phyloP scores from a whole-genome alignment of 2,329 filamentous ascomycete genomes.

The Leptoxyphium fumago region DNA sequence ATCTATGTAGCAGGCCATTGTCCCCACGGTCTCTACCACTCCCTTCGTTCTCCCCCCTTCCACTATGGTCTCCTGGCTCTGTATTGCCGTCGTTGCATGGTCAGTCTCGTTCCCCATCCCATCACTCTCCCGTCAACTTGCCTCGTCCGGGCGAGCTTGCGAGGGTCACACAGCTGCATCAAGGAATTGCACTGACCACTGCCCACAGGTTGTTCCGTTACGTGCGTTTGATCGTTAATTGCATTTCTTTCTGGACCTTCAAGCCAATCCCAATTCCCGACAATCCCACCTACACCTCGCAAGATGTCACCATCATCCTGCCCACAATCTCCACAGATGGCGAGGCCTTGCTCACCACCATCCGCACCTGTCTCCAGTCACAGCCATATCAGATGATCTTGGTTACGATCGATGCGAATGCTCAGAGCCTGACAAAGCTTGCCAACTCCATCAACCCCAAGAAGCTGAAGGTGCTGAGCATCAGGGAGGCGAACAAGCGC shows the following conservation, averaged over 20 bases:
- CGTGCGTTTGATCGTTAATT: constrained; percentile 69
- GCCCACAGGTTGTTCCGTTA: constrained; percentile 67
- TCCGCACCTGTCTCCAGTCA: constrained; percentile 61
- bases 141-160: constrained; percentile 1
- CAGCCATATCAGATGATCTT: constrained; percentile 61
- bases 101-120: constrained; percentile 9
- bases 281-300: constrained; percentile 61
- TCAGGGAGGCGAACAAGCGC: constrained; percentile 84
- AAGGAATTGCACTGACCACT: constrained; percentile 9
- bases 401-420: constrained; percentile 73
- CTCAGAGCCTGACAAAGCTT: constrained; percentile 36
- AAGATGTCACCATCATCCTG: constrained; percentile 88
- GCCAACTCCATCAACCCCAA: constrained; percentile 44
- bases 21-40: constrained; percentile 11
- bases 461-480: constrained; percentile 59
- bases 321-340: constrained; percentile 82
- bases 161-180: constrained; percentile 7
- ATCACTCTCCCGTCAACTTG: neutral
- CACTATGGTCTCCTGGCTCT: constrained; percentile 22
- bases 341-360: constrained; percentile 66
- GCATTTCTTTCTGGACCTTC: constrained; percentile 74
- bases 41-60: constrained; percentile 16
- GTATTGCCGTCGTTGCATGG: constrained; percentile 18
- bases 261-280: constrained; percentile 69
- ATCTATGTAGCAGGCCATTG: constrained; percentile 10